Evolutionary conservation across 306 rosid species (phyloP), one percentile per base, ranked within the genome.

Genomic region (Casuarina cunninghamiana): DNA sequence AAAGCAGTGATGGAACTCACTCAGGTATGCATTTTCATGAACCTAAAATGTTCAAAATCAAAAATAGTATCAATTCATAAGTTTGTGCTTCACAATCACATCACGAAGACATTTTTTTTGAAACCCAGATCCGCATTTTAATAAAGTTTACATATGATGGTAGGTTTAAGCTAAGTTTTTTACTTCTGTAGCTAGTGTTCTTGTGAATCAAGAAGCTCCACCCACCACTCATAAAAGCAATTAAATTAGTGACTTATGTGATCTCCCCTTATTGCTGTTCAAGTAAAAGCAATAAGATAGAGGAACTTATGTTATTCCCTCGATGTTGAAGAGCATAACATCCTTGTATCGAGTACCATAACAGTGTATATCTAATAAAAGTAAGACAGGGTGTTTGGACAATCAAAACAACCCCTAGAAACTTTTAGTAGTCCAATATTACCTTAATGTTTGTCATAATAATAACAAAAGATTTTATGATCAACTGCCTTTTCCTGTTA

Each of bases 1-100:
- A 88, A 89, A 94, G 84, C 98, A 94, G 84, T 94, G 98, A 74
- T 94, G 98, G 84, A 84, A 88, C 57, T 91, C 97, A 73, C 97
- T 90, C 53, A 84, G 80, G 79, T 92, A 94, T 60, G 98, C 97
- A 87, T 94, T 94, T 89, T 94, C 97, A 51, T 94, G 98, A 77
- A 92, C 97, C 98, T 92, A 97, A 82, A 85, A 87, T 57, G 84
- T 77, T 80, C 39, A 62, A 80, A 72, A 84, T 32, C 69, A 51
- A 35, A 75, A 61, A 62, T 68, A 77, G 45, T 17, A 77, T 69
- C 57, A 48, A 26, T 26, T 26, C 32, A 57, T 42, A 19, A 26
- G 13, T 8, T 51, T 58, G 35, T 21, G 26, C 16, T 11, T 6
- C 38, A 17, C 43, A 78, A 76, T 39, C 58, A 49, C 15, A 44